Base-by-base conservation (phyloP, 1,284 basidiomycete species). In the Tilletia caries region DNA sequence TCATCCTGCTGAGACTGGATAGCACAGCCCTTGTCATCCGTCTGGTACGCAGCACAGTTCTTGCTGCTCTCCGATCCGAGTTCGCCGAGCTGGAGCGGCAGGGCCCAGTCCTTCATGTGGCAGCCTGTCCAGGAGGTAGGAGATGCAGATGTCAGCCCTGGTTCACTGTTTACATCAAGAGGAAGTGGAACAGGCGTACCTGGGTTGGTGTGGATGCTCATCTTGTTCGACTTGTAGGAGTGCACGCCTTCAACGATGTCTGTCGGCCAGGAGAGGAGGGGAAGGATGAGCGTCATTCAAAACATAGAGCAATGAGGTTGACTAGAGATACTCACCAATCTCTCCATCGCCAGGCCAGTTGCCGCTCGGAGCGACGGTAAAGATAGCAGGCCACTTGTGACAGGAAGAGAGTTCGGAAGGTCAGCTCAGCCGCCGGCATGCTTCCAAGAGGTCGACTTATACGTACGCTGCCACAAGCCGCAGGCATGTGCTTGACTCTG, bases 121-220 rank as follows among this genome's bases (percentile, higher is more conserved):
- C 58, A 62, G 29, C 58, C 58, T 62, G 33, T 13, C 23, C 5
- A 54, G 15, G 6, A 2, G 32, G 8, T 33, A 29, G 18, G 15
- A n/a, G n/a, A n/a, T n/a, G n/a, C n/a, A n/a, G n/a, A 2, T 41
- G 37, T 41, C 37, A 41, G 37, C 1, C n/a, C n/a, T n/a, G n/a
- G n/a, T n/a, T n/a, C n/a, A n/a, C n/a, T n/a, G 52, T 13, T 5
- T 5, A 12, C 52, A 27, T 25, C 29, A 10, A 52, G 50, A 12
- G n/a, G 18, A 25, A 34, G n/a, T 33, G 37, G 37, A 41, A 6
- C 6, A 23, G 10, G 23, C 58, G 15, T 62, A 62, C 58, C 58
- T 37, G 58, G 58, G n/a, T 34, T 33, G 58, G 58, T 62, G 58
- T 62, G 58, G 32, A 62, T 62, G 58, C 58, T 62, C 58, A 62